Conservation (phyloP, 192 early-diverging fungal genomes). For the Umbelopsis ramanniana region DNA sequence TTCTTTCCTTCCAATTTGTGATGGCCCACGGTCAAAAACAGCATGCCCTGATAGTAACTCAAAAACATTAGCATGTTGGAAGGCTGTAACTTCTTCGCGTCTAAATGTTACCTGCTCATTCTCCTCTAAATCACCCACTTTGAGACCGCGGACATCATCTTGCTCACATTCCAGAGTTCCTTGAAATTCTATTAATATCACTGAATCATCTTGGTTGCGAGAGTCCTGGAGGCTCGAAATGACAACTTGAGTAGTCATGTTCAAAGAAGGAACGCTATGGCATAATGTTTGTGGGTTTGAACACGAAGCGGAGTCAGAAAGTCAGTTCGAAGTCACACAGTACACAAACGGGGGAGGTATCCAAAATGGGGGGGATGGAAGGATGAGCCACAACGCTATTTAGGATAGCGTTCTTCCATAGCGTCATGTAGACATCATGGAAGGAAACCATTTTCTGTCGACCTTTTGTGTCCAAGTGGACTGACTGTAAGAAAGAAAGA, state of each 20-base stretch:
- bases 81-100: background rate
- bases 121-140: conserved; percentile 7
- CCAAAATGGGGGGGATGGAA: no score
- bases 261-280: background rate
- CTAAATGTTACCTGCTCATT: background rate
- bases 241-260: background rate
- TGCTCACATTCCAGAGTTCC: background rate
- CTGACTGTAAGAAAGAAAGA: no score
- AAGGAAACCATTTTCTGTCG: no score
- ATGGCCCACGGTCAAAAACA: conserved; percentile 33
- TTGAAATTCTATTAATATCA: conserved; percentile 9
- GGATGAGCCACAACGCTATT: no score
- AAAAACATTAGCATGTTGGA: background rate
- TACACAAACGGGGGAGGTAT: background rate
- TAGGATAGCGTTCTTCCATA: no score
- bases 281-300: background rate
- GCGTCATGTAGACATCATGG: no score
- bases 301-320: conserved; percentile 4
- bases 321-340: background rate
- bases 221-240: background rate
- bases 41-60: background rate
- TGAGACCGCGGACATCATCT: background rate
- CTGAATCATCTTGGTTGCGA: background rate
- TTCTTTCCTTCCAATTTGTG: conserved; percentile 38
- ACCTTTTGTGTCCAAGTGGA: no score